A percentile compares a stretch with the other conserved stretches of the same genome.
Conservation (phyloP, 768 basidiomycete species). For the Kwoniella bestiolae region DNA sequence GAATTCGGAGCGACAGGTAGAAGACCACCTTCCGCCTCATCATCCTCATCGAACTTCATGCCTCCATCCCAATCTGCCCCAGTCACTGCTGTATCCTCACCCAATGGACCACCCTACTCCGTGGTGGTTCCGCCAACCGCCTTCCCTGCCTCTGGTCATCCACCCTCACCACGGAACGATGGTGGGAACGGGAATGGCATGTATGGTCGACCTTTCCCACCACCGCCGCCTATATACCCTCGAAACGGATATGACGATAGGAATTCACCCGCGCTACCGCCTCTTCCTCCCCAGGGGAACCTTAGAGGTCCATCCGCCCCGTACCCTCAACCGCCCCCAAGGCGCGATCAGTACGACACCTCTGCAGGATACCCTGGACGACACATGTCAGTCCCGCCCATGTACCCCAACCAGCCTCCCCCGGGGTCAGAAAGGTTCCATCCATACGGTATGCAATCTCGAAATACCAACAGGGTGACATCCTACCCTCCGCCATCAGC, state of each 20-base stretch:
- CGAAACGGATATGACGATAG: conserved; percentile 14
- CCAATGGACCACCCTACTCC: conserved; percentile 21
- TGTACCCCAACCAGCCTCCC: conserved; percentile 9
- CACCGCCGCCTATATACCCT: conserved; percentile 18
- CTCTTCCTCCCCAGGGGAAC: conserved; percentile 4
- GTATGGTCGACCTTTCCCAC: conserved; percentile 16
- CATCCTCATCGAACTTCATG: conserved; percentile 4
- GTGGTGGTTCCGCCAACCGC: conserved; percentile 24
- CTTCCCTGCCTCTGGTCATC: conserved; percentile 10
- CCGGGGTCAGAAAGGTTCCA: conserved; percentile 11
- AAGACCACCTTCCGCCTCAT: conserved; percentile 3
- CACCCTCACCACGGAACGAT: conserved; percentile 14
- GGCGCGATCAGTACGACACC: conserved; percentile 22
- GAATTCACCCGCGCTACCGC: background rate
- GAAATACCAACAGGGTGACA: conserved; percentile 1
- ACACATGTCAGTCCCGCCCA: conserved; percentile 30
- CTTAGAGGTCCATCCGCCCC: conserved; percentile 8
- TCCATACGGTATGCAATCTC: conserved; percentile 19
- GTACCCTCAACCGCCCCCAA: conserved; percentile 10
- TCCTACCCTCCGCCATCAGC: conserved; percentile 13
- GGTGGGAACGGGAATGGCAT: background rate
- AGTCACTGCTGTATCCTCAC: conserved; percentile 24
- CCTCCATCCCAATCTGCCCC: conserved; percentile 28
- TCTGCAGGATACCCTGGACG: conserved; percentile 11
- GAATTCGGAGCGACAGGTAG: conserved; percentile 19